phyloP scores from a whole-genome alignment of 805 yeast species.

The Candida ponderosae region DNA sequence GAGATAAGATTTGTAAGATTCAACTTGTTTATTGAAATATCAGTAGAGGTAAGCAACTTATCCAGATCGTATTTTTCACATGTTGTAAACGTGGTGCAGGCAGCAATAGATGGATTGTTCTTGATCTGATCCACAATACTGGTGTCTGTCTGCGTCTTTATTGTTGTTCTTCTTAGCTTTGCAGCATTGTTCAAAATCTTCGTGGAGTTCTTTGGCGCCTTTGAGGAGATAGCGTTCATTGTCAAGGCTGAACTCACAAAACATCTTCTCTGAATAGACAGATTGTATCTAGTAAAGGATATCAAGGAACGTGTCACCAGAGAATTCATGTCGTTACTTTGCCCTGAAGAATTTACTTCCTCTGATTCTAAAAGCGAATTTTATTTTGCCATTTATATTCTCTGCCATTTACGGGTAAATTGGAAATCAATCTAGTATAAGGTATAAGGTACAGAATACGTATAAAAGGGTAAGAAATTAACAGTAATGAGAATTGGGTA shows the following conservation, averaged over 20 bases:
- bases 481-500: too few species aligned
- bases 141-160: background rate
- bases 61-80: slow-evolving; percentile 65
- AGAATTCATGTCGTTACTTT: too few species aligned
- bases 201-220: background rate
- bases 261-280: background rate
- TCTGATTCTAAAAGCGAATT: too few species aligned
- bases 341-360: too few species aligned
- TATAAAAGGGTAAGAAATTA: too few species aligned
- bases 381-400: too few species aligned
- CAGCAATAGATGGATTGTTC: slow-evolving; percentile 12
- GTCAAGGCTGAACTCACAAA: too few species aligned
- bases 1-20: slow-evolving; percentile 39
- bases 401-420: too few species aligned
- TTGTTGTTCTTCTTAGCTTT: background rate
- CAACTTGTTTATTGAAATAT: slow-evolving; percentile 21
- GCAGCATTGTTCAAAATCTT: background rate
- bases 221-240: background rate
- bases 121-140: background rate
- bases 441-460: too few species aligned
- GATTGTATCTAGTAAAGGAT: too few species aligned
- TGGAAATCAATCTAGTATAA: too few species aligned
- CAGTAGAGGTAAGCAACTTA: slow-evolving; percentile 24
- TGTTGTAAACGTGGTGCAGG: slow-evolving; percentile 65
- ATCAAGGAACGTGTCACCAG: too few species aligned